phyloP scores from a whole-genome alignment of 1,284 basidiomycete genomes.

The Pseudozyma sp. region DNA sequence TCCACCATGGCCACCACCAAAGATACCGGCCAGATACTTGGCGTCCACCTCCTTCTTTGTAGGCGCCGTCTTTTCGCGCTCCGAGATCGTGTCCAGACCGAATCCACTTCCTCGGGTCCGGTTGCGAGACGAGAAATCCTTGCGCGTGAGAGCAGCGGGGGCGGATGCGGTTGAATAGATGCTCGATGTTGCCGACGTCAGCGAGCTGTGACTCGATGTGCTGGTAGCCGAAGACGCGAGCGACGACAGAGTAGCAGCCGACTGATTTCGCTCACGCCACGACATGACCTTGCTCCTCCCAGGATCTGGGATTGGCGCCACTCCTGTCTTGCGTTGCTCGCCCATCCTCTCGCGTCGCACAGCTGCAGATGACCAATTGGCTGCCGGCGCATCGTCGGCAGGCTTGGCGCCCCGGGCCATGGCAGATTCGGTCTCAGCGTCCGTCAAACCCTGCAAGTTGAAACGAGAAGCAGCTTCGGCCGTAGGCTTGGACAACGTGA shows the following conservation, averaged over 20 bases:
- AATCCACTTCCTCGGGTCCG: constrained; percentile 34
- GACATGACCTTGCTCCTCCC: constrained; percentile 45
- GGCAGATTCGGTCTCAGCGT: constrained; percentile 8
- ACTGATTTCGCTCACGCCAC: constrained; percentile 56
- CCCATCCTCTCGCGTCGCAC: constrained; percentile 52
- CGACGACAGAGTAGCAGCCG: constrained; percentile 40
- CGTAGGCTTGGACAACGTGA: constrained; percentile 39
- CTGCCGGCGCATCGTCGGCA: constrained; percentile 5
- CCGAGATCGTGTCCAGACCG: constrained; percentile 52
- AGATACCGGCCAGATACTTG: constrained; percentile 55
- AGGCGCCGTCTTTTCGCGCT: constrained; percentile 33
- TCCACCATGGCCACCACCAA: constrained; percentile 43
- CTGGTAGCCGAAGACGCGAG: constrained; percentile 38
- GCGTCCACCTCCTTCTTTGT: constrained; percentile 51
- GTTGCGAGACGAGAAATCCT: constrained; percentile 35
- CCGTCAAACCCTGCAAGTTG: constrained; percentile 29
- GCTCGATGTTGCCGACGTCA: constrained; percentile 48
- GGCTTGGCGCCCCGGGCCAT: background rate
- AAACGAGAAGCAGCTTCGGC: constrained; percentile 42
- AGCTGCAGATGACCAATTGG: constrained; percentile 53
- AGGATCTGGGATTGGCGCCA: constrained; percentile 29
- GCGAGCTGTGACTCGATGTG: constrained; percentile 34
- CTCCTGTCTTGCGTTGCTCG: constrained; percentile 41
- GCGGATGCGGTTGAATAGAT: constrained; percentile 58
- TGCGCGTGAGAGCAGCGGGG: constrained; percentile 48